phyloP scores from a whole-genome alignment of 1,284 basidiomycete species.

The Leccinum fallax region DNA sequence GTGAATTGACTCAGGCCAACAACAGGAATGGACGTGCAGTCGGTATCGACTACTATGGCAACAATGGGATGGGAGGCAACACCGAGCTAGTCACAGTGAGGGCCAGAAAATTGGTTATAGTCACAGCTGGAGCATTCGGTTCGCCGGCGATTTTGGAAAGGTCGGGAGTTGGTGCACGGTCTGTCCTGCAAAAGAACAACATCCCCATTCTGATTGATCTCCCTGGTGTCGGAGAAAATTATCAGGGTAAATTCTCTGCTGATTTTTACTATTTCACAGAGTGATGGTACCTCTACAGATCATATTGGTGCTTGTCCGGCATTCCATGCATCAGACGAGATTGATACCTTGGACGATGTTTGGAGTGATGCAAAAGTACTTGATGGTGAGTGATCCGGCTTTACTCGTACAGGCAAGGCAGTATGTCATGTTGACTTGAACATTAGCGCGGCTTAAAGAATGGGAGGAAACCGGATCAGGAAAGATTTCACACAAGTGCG shows the following conservation, averaged over 20 bases:
- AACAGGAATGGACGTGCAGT: constrained; percentile 9
- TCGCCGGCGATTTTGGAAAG: constrained; percentile 57
- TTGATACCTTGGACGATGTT: background rate
- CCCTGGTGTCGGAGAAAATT: constrained; percentile 59
- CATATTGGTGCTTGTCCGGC: background rate
- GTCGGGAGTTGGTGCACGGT: constrained; percentile 50
- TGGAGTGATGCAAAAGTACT: background rate
- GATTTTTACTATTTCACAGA: background rate
- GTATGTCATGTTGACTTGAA: background rate
- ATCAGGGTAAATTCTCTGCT: constrained; percentile 42
- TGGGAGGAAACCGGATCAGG: background rate
- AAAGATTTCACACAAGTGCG: background rate
- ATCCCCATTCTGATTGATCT: constrained; percentile 48
- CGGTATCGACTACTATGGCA: constrained; percentile 4
- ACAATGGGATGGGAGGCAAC: constrained; percentile 5
- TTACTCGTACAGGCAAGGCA: background rate
- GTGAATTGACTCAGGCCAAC: background rate
- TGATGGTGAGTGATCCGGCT: background rate
- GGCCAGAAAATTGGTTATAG: constrained; percentile 48
- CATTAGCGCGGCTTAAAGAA: background rate
- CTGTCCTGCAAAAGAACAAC: constrained; percentile 43
- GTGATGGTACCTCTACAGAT: background rate
- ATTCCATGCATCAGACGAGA: background rate
- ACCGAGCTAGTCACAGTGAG: constrained; percentile 29
- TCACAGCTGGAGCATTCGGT: constrained; percentile 56